Evolutionary conservation across 805 yeast genomes (phyloP), one percentile per base, ranked within the genome.

Genomic region (Kazachstania martiniae): DNA sequence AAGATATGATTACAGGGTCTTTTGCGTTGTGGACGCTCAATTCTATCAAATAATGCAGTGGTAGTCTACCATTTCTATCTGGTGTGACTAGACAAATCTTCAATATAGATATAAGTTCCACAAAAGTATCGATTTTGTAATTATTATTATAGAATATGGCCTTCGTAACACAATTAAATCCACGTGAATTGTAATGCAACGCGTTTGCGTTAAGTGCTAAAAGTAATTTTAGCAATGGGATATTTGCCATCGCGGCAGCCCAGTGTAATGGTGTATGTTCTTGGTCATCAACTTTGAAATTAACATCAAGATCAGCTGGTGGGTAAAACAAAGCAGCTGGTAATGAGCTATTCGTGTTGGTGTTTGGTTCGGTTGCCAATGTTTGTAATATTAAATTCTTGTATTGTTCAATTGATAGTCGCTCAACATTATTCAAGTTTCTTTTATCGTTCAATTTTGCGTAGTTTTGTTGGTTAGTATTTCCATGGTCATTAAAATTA

Each of bases 261-360:
- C 94, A 82, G 51, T 82, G 94, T 32, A 82, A 62, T 1, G 86
- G 72, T 0, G 89, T 76, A 45, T 82, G 86, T 0, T 91, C 91
- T 42, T 82, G 91, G 36, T 73, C 75, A 47, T 82, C 94, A 17
- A 82, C 73, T 4, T 80, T 67, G 37, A 70, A 77, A 49, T 78
- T 72, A 32, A 78, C 69, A 43, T 75, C 69, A 39, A 78, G 73
- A 44, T 74, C 72, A 23, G 61, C 57, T 2, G 89, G 87, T 4
- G 82, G 82, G 31, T 64, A 59, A 23, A 63, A 53, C 15, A 76
- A 49, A 34, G 68, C 62, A 41, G 42, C 46, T 22, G 53, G 52
- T 21, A 64, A 56, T 13, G 43, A 25, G 16, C 43, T 43, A 8
- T 49, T 47, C 13, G 48, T 47, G 16, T 47, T 51, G 3, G 53